Evolutionary conservation across 768 basidiomycete species (phyloP).

Genomic region (Boletus tylopilopsis): DNA sequence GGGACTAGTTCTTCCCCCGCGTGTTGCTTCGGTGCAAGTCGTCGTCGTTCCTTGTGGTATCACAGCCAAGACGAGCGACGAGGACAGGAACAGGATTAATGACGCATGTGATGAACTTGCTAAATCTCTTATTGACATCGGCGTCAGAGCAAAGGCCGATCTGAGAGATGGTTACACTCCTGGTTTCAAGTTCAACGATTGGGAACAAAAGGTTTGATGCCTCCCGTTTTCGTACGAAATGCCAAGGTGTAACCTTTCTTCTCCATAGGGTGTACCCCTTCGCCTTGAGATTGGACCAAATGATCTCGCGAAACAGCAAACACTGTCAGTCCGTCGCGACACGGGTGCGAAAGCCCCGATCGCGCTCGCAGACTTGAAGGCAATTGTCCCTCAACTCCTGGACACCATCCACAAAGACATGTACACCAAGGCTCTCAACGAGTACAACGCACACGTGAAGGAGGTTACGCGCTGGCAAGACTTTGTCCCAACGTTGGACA

Average conservation of each 20-base stretch:
- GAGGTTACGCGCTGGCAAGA: constrained; percentile 86
- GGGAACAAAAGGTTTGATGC: constrained; percentile 86
- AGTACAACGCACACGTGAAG: constrained; percentile 68
- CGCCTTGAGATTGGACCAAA: constrained; percentile 96
- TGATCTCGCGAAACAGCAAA: constrained; percentile 80
- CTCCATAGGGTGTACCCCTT: constrained; percentile 84
- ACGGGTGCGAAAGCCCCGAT: constrained; percentile 60
- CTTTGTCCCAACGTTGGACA: constrained; percentile 86
- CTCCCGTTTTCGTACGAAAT: not conserved
- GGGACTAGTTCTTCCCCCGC: constrained; percentile 94
- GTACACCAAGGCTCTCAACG: constrained; percentile 72
- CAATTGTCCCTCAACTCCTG: constrained; percentile 60
- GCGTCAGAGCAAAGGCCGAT: constrained; percentile 85
- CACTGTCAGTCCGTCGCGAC: constrained; percentile 79
- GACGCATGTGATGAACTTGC: constrained; percentile 77
- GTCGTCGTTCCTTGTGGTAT: constrained; percentile 93
- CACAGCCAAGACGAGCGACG: constrained; percentile 76
- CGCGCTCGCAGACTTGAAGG: constrained; percentile 44
- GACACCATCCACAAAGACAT: constrained; percentile 87
- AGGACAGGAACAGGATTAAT: constrained; percentile 66
- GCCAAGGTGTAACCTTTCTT: not conserved
- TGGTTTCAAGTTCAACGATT: constrained; percentile 98
- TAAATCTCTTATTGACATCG: constrained; percentile 63
- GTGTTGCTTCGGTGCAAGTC: constrained; percentile 90
- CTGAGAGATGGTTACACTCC: constrained; percentile 95